A percentile compares a stretch with the other conserved stretches of the same genome.
Conservation (phyloP, 176 grass and related monocot species). For the Neostapfia colusana region DNA sequence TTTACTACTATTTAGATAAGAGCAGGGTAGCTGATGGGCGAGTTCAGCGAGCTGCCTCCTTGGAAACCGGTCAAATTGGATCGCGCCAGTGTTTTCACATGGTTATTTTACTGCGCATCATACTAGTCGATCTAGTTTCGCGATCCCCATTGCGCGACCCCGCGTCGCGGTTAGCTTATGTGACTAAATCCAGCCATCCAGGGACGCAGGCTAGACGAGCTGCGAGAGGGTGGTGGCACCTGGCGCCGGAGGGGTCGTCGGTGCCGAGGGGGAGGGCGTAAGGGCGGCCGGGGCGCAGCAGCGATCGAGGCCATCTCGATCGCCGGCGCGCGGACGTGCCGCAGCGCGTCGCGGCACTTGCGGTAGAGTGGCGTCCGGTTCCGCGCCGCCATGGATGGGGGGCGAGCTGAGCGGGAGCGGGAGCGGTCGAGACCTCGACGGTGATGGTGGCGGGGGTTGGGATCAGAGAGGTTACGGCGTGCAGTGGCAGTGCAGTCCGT, state of each 20-base stretch:
- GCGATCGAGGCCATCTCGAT: constrained; percentile 86
- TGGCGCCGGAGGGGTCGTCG: constrained; percentile 76
- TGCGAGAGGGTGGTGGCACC: constrained; percentile 38
- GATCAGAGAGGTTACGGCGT: constrained; percentile 2
- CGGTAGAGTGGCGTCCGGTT: constrained; percentile 83
- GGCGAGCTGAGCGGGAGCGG: not conserved
- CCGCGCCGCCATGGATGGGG: constrained; percentile 81
- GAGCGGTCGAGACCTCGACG: constrained; percentile 39
- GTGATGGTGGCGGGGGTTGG: not conserved
- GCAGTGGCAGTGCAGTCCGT: too few species aligned
- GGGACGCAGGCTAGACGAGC: not conserved
- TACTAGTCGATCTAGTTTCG: not conserved
- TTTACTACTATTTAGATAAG: not conserved
- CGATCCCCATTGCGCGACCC: not conserved
- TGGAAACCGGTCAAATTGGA: not conserved
- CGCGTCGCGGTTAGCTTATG: not conserved
- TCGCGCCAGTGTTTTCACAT: not conserved
- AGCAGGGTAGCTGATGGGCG: not conserved
- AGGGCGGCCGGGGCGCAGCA: constrained; percentile 63
- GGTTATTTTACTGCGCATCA: too few species aligned
- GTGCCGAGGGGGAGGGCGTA: constrained; percentile 99
- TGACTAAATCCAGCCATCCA: not conserved
- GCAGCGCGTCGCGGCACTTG: constrained; percentile 93
- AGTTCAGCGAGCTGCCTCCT: not conserved
- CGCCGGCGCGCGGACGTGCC: constrained; percentile 70